A percentile compares a stretch with the other conserved stretches of the same genome.
Evolutionary conservation across 108 stramenopile species (phyloP).

Genomic region (Skeletonema marinoi): DNA sequence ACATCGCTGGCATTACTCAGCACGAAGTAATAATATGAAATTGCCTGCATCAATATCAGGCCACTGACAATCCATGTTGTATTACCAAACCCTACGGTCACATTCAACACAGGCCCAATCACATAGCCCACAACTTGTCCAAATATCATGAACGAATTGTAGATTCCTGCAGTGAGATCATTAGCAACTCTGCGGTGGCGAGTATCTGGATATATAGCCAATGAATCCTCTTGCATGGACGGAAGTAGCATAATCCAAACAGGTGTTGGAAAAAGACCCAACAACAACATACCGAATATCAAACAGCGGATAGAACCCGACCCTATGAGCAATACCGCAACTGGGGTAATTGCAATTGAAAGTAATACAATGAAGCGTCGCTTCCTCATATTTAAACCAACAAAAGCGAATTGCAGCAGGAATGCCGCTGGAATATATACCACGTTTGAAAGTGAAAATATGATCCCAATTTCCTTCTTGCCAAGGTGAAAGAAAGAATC

Average conservation of each 20-base stretch:
- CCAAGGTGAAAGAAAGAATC: constrained; percentile 12
- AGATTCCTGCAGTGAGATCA: constrained; percentile 44
- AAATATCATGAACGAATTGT: constrained; percentile 43
- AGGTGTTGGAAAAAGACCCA: constrained; percentile 40
- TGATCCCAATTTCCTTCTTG: constrained; percentile 33
- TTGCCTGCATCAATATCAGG: constrained; percentile 30
- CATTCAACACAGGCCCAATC: constrained; percentile 32
- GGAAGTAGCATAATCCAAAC: constrained; percentile 41
- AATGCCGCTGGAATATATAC: constrained; percentile 40
- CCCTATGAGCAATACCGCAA: constrained; percentile 35
- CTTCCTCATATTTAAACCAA: constrained; percentile 9
- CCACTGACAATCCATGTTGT: constrained; percentile 25
- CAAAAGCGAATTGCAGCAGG: constrained; percentile 27
- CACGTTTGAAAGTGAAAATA: constrained; percentile 39
- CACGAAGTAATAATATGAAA: constrained; percentile 21
- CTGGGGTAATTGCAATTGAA: constrained; percentile 25
- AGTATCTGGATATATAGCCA: constrained; percentile 27
- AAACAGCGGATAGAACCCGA: constrained; percentile 20
- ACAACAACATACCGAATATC: constrained; percentile 13
- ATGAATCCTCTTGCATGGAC: constrained; percentile 43
- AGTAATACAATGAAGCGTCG: constrained; percentile 2
- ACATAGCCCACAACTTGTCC: constrained; percentile 44
- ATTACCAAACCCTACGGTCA: constrained; percentile 16
- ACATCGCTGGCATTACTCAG: background rate
- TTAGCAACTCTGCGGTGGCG: constrained; percentile 12